Conservation (phyloP, 495 filamentous ascomycete species). For the Xylaria intraflava region DNA sequence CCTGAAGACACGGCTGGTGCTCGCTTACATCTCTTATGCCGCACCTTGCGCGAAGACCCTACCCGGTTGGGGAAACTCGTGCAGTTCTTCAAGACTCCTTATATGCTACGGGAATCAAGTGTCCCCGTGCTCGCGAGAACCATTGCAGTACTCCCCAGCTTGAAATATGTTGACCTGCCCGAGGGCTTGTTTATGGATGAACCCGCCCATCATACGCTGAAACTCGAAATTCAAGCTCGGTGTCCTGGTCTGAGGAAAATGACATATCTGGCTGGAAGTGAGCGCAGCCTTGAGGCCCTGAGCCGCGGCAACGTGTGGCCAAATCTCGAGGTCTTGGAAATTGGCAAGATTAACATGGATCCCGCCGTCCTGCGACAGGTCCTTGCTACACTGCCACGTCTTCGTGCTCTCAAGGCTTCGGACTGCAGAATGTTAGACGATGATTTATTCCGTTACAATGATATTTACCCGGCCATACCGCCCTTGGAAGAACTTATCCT, state of each 20-base stretch:
- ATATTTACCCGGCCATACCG: slow-evolving; percentile 60
- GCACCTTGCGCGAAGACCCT: slow-evolving; percentile 69
- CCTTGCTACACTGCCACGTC: slow-evolving; percentile 55
- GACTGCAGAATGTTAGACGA: slow-evolving; percentile 67
- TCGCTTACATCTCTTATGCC: slow-evolving; percentile 69
- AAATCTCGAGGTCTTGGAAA: slow-evolving; percentile 72
- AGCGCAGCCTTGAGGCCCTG: slow-evolving; percentile 68
- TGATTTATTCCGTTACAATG: slow-evolving; percentile 56
- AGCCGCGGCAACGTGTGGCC: slow-evolving; percentile 61
- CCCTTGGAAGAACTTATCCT: slow-evolving; percentile 62
- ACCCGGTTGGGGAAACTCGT: slow-evolving; percentile 58
- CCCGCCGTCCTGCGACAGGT: slow-evolving; percentile 61
- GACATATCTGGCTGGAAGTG: slow-evolving; percentile 71
- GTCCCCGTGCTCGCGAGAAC: slow-evolving; percentile 79
- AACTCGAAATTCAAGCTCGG: slow-evolving; percentile 73
- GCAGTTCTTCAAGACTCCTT: slow-evolving; percentile 80
- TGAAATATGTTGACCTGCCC: slow-evolving; percentile 87
- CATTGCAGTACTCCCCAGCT: slow-evolving; percentile 74
- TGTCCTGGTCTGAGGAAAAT: slow-evolving; percentile 84
- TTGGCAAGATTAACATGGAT: slow-evolving; percentile 68
- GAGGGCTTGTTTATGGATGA: slow-evolving; percentile 82
- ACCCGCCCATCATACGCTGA: slow-evolving; percentile 60
- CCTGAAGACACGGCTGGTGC: slow-evolving; percentile 70
- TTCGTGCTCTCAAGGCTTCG: slow-evolving; percentile 66
- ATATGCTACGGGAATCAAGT: slow-evolving; percentile 88